Evolutionary conservation across 2,329 filamentous ascomycete species (phyloP), one percentile per base, ranked within the genome.

Genomic region (Xylaria digitata): DNA sequence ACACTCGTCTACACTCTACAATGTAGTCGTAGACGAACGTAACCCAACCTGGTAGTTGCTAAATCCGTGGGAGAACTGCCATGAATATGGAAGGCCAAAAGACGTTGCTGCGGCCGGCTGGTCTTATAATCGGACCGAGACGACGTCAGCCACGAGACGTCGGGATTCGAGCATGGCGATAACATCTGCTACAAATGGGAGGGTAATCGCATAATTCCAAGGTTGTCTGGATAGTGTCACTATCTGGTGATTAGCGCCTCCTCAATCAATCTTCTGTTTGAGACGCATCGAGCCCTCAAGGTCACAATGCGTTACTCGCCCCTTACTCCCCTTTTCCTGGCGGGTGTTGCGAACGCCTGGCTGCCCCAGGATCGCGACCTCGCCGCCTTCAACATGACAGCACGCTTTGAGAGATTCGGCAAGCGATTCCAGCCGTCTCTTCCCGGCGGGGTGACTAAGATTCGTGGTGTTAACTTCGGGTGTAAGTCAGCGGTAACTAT

Each of bases 341-440:
- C 68, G 32, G 55, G 65, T 23, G 61, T 58, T 43, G 70, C 65
- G 57, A 55, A 67, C 26, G 77, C 75, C 26, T 78, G 77, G 76
- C 69, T 76, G 50, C 77, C 77, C 21, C 69, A 75, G 54, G 74
- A 76, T 45, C 74, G 71, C 40, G 74, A 78, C 53, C 70, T 78
- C 42, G 70, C 70, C 2, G 76, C 76, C 9, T 78, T 78, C 66
- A 78, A 78, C 68, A 74, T 74, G 66, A 78, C 74, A 2, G 69
- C 70, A 57, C 76, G 76, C 21, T 75, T 75, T 34, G 75, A 75
- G 63, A 43, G 76, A 63, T 74, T 78, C 15, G 76, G 75, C 50
- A 78, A 77, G 67, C 74, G 76, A 2, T 78, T 75, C 59, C 50
- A 74, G 66, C 76, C 77, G 15, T 67, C 67, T 7, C 70, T 78